These are phyloP conservation scores for Venturia nashicola DNA, from an alignment of 2,329 filamentous ascomycete genomes.

Conservation along the genomic window DNA sequence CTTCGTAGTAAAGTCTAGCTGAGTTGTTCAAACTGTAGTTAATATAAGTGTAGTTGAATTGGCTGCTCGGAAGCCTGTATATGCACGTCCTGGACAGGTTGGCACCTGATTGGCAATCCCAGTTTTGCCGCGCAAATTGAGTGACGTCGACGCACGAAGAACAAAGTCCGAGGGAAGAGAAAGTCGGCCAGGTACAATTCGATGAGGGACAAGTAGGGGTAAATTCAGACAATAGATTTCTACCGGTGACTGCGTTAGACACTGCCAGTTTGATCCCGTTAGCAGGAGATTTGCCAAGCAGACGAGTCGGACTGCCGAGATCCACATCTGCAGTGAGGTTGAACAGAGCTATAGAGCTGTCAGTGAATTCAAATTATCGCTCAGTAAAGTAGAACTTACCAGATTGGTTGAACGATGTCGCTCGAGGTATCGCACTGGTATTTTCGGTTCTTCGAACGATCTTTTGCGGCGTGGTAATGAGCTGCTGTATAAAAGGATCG, in stretches of 20 bases:
- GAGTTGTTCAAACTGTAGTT: not conserved
- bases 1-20: not conserved
- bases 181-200: conserved; percentile 11
- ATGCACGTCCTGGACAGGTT: not conserved
- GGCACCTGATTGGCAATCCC: not conserved
- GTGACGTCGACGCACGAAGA: conserved; percentile 9
- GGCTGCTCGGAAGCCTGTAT: not conserved
- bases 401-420: not conserved
- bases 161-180: conserved; percentile 11
- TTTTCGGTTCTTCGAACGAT: conserved; percentile 10
- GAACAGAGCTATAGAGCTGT: no score
- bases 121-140: not conserved
- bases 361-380: not conserved
- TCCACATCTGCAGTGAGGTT: not conserved
- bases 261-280: not conserved
- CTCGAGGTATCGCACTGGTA: not conserved
- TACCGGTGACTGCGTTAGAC: not conserved
- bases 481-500: conserved; percentile 22
- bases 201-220: conserved; percentile 7
- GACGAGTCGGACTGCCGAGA: conserved; percentile 12
- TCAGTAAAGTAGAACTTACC: not conserved
- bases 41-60: not conserved
- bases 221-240: not conserved
- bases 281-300: not conserved
- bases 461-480: conserved; percentile 17